Percentiles rank a stretch among this genome's conserved stretches.
phyloP scores from a whole-genome alignment of 495 filamentous ascomycete species.

The Aspergillus panamensis region DNA sequence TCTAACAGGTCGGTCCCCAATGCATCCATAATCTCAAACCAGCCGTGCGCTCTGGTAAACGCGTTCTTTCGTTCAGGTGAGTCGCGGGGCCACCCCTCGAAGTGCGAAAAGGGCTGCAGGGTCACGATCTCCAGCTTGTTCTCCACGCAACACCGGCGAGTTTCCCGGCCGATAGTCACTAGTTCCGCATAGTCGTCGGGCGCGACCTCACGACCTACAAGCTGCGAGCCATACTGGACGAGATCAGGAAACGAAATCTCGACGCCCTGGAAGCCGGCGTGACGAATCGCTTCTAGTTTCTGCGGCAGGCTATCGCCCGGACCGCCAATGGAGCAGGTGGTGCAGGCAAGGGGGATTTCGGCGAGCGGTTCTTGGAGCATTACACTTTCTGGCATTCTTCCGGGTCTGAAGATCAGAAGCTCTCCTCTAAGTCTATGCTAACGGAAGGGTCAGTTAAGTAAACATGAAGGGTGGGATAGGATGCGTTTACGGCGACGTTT shows the following conservation, averaged over 20 bases:
- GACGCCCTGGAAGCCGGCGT: constrained; percentile 65
- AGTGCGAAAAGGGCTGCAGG: constrained; percentile 76
- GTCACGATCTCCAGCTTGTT: constrained; percentile 61
- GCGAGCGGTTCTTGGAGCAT: no score
- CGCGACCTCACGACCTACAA: constrained; percentile 48
- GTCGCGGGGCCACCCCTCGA: constrained; percentile 69
- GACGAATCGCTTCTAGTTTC: constrained; percentile 63
- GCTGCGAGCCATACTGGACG: constrained; percentile 53
- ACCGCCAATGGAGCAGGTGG: constrained; percentile 60
- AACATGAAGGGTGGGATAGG: no score
- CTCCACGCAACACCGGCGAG: constrained; percentile 50
- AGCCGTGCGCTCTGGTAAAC: constrained; percentile 60
- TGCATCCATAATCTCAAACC: constrained; percentile 71
- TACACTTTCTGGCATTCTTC: no score
- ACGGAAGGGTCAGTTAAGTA: no score
- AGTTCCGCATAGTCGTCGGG: constrained; percentile 56
- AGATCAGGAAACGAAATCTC: constrained; percentile 77
- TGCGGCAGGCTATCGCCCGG: constrained; percentile 54
- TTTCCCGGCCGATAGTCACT: constrained; percentile 45
- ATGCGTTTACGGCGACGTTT: no score
- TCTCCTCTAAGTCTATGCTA: no score
- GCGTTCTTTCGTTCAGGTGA: constrained; percentile 59
- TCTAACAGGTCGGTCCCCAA: constrained; percentile 72
- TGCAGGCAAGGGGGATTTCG: constrained; percentile 59
- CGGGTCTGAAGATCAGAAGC: no score